Evolutionary conservation across 495 filamentous ascomycete species (phyloP), one percentile per base, ranked within the genome.

Genomic region (Baudoinia panamericana): DNA sequence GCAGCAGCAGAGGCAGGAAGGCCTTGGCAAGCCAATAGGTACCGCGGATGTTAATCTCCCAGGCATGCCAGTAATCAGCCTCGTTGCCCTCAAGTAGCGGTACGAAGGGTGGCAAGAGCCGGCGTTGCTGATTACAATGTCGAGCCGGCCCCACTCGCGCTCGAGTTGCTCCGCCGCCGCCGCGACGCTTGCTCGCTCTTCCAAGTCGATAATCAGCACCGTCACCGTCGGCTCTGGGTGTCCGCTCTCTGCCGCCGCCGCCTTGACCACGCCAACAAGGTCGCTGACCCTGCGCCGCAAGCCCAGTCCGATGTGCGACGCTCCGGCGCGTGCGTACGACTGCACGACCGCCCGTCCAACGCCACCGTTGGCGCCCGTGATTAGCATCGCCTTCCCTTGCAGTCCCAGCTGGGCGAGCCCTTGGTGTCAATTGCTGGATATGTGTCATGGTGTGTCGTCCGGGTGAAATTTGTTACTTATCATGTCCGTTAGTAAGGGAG

Each of bases 11-110:
- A 16, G 37, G 37, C 25, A 40, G 20, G 37, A 40, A 40, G 21
- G 20, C 20, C 25, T 30, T 30, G 25, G 37, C 37, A 17, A 30
- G 17, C 25, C 16, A 30, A 19, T 31, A 40, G 15, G 37, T 15
- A 19, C 37, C 37, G 20, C 13, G 20, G 25, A 40, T 30, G 25
- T 40, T 40, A 30, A 40, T 24, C 37, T 40, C 37, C 21, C 25
- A 40, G 21, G 25, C 23, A 30, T 30, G 24, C 37, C 37, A 40
- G 16, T 24, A 40, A 19, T 30, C 25, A 16, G 16, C 37, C 20
- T 15, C 25, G 23, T 40, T 24, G 15, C n/a, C 13, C 13, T 40
- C 37, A 30, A 30, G 16, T 18, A 40, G 16, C 13, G 37, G 37
- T 26, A 24, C 21, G 25, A 30, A 30, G 13, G n/a, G n/a, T 40